phyloP scores from a whole-genome alignment of 495 filamentous ascomycete species.

The Penicillium diatomitis region DNA sequence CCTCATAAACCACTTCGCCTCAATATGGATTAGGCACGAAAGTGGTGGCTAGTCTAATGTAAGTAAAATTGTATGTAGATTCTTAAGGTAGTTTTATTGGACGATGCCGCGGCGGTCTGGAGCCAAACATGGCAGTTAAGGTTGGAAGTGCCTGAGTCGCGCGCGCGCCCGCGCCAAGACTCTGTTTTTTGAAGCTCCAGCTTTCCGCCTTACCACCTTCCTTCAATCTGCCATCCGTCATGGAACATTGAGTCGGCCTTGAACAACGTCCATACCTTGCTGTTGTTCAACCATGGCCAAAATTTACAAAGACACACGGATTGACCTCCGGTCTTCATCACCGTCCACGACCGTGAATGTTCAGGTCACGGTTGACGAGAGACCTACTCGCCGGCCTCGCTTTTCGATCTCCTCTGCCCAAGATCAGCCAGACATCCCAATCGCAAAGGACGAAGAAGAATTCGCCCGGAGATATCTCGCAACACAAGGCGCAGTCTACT shows the following conservation, averaged over 20 bases:
- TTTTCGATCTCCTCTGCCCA: constrained; percentile 34
- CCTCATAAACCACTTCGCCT: too few species aligned
- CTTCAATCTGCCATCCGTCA: constrained; percentile 16
- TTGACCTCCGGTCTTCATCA: constrained; percentile 68
- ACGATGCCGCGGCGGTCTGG: not conserved
- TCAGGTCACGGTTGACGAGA: constrained; percentile 52
- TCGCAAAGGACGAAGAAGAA: constrained; percentile 60
- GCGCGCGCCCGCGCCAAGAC: constrained; percentile 27
- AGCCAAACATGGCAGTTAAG: not conserved
- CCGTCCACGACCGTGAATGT: constrained; percentile 62
- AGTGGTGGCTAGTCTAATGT: too few species aligned
- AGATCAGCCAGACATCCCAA: constrained; percentile 20
- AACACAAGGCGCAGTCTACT: constrained; percentile 73
- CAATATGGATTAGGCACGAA: too few species aligned
- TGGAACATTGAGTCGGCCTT: constrained; percentile 29
- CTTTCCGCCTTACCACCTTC: constrained; percentile 29
- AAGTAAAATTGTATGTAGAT: too few species aligned
- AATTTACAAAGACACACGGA: constrained; percentile 78
- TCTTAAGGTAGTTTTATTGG: too few species aligned
- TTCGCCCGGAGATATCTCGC: constrained; percentile 67
- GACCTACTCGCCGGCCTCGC: constrained; percentile 32
- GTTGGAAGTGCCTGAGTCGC: not conserved
- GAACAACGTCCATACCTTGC: constrained; percentile 12
- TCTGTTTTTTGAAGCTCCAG: constrained; percentile 39
- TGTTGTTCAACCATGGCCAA: constrained; percentile 34